Evolutionary conservation across 139 green algal species (phyloP), one percentile per base, ranked within the genome.

Genomic region (Gonium pectorale): DNA sequence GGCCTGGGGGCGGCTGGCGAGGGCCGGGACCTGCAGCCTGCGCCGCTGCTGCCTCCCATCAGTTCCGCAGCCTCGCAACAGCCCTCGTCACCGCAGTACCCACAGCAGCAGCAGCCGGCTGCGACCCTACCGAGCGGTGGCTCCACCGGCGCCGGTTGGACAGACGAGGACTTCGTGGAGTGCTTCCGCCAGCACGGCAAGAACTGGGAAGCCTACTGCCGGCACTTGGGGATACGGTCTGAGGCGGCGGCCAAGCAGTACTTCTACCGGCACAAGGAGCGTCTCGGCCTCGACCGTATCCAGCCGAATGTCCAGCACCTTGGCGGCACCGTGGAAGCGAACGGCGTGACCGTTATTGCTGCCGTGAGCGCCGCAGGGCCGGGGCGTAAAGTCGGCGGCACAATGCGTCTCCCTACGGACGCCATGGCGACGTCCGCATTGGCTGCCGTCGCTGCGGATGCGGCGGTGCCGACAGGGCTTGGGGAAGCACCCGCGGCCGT

Each of bases 161-260:
- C 77, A 2, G 94, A 95, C 21, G 68, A 73, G 2, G 81, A 93
- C 43, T 96, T 95, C 77, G 52, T 92, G 46, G 90, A 94, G 54
- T 93, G 81, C 46, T 87, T 94, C 33, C 85, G 80, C 2, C 75
- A 88, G 64, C 88, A 91, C 59, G 93, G 93, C 33, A 80, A 77
- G 29, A 86, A 95, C 77, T 90, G 88, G 62, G 80, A 87, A 31
- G 66, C 86, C 1, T 92, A 95, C 73, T 69, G 89, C n/a, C 52
- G 68, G 0, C 74, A 80, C 29, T 82, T 96, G 27, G 92, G 89
- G 66, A 88, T 85, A 51, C 71, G 72, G 4, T 90, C 89, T 19
- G 73, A 88, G 33, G 84, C 67, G 2, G 86, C 91, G 29, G 90
- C 86, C 43, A 90, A 90, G 40, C 80, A 90, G 43, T 96, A 90